Evolutionary conservation across 441 rosid species (phyloP).

Genomic region (Codiaeum variegatum): DNA sequence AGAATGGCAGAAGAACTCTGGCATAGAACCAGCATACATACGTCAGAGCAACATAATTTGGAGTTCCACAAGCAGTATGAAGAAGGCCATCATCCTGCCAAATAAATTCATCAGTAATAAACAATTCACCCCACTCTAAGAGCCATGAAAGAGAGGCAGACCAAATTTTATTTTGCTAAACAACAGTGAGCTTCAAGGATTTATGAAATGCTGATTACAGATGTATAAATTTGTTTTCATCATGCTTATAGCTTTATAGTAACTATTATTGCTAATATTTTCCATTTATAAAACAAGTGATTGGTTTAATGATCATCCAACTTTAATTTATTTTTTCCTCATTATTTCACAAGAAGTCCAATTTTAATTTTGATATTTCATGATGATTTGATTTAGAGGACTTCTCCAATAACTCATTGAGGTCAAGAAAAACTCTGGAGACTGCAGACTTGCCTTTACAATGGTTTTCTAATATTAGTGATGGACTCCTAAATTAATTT

Average conservation of each 20-base stretch:
- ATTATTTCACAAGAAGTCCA: neutral
- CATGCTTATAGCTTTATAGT: neutral
- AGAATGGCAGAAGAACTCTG: neutral
- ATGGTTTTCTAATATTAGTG: neutral
- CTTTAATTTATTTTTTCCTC: neutral
- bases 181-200: neutral
- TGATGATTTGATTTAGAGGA: neutral
- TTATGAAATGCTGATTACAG: neutral
- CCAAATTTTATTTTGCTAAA: neutral
- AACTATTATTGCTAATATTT: neutral
- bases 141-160: neutral
- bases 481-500: neutral
- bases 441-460: neutral
- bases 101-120: conserved; percentile 21
- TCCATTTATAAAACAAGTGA: neutral
- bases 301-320: neutral
- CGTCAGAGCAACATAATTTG: conserved; percentile 99
- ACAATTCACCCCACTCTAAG: conserved; percentile 4
- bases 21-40: conserved; percentile 28
- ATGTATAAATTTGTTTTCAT: neutral
- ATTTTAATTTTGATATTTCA: neutral
- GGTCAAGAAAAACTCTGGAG: neutral
- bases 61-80: conserved; percentile 97
- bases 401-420: neutral
- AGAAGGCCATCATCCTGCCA: conserved; percentile 89